Percentiles rank a stretch among this genome's conserved stretches.
phyloP scores from a whole-genome alignment of 2,329 filamentous ascomycete genomes.

The Chaetomiaceae sp. region DNA sequence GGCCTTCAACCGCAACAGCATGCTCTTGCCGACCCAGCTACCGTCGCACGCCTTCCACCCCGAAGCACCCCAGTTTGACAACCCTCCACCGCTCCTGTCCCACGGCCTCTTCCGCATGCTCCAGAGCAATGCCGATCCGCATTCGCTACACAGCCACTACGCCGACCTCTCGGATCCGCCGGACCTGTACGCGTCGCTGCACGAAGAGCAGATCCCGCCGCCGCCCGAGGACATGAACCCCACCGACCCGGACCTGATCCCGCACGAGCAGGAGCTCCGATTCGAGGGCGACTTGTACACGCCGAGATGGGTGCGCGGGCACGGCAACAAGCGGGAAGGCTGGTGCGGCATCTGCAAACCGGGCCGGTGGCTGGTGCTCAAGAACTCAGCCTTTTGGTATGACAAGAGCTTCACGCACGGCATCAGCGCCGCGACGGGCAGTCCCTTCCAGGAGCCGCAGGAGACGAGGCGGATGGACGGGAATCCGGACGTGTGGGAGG shows the following conservation, averaged over 20 bases:
- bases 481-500: slow-evolving; percentile 78
- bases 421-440: slow-evolving; percentile 76
- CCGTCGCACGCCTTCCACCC: slow-evolving; percentile 46
- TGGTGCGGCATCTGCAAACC: slow-evolving; percentile 89
- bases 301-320: slow-evolving; percentile 76
- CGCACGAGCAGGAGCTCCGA: slow-evolving; percentile 72
- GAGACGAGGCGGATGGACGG: slow-evolving; percentile 72
- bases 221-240: slow-evolving; percentile 80
- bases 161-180: slow-evolving; percentile 70
- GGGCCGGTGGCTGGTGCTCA: slow-evolving; percentile 78
- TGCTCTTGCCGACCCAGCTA: slow-evolving; percentile 54
- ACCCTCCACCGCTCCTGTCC: slow-evolving; percentile 59
- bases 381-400: slow-evolving; percentile 91
- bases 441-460: slow-evolving; percentile 71
- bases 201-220: slow-evolving; percentile 68
- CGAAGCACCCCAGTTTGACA: slow-evolving; percentile 51
- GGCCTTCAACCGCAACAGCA: slow-evolving; percentile 50
- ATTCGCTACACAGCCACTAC: slow-evolving; percentile 64
- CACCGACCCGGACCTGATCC: slow-evolving; percentile 66
- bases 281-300: slow-evolving; percentile 82
- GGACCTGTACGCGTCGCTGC: slow-evolving; percentile 69
- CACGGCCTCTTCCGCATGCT: slow-evolving; percentile 70
- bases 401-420: slow-evolving; percentile 88
- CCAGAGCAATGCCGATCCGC: slow-evolving; percentile 68
- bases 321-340: slow-evolving; percentile 81